Percentiles rank a stretch among this genome's conserved stretches.
These are phyloP conservation scores for Globisporangium yorkense DNA, from an alignment of 352 stramenopile genomes.

Conservation along the genomic window DNA sequence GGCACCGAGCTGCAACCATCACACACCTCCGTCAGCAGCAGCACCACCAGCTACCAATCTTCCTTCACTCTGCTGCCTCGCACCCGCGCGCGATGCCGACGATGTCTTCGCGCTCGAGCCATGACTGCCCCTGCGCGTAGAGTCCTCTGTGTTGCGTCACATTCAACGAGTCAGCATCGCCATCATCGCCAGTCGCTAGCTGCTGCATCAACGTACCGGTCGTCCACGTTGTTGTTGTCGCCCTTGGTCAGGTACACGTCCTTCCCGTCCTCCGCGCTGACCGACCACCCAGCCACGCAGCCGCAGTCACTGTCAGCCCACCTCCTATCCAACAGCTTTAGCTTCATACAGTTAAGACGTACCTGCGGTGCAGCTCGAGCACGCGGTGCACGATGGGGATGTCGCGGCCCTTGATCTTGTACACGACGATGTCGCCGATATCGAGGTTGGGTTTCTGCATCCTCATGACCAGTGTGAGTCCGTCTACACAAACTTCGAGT, in stretches of 20 bases:
- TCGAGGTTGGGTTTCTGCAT: constrained; percentile 65
- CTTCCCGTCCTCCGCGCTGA: constrained; percentile 67
- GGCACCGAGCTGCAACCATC: constrained; percentile 78
- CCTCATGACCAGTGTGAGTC: too few relatives aligned
- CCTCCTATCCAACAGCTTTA: not conserved
- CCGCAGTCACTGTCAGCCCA: not conserved
- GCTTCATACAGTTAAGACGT: constrained; percentile 3
- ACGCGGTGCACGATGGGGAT: constrained; percentile 99
- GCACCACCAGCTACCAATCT: not conserved
- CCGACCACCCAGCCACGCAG: constrained; percentile 2
- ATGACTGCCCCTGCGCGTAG: constrained; percentile 97
- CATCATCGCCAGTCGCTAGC: not conserved
- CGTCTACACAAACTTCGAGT: too few relatives aligned
- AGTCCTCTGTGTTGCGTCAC: constrained; percentile 57
- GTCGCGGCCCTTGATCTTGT: constrained; percentile 97
- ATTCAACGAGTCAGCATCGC: not conserved
- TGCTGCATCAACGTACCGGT: constrained; percentile 61
- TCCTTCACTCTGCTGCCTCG: constrained; percentile 11
- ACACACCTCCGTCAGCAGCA: not conserved
- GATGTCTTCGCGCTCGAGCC: constrained; percentile 98
- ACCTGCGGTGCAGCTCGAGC: constrained; percentile 94
- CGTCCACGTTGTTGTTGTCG: constrained; percentile 99
- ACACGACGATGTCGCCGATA: constrained; percentile 92
- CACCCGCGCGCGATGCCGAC: constrained; percentile 93
- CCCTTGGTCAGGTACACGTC: constrained; percentile 98